phyloP scores from a whole-genome alignment of 1,139 yeast species.

The Tardiomyces depauwii region DNA sequence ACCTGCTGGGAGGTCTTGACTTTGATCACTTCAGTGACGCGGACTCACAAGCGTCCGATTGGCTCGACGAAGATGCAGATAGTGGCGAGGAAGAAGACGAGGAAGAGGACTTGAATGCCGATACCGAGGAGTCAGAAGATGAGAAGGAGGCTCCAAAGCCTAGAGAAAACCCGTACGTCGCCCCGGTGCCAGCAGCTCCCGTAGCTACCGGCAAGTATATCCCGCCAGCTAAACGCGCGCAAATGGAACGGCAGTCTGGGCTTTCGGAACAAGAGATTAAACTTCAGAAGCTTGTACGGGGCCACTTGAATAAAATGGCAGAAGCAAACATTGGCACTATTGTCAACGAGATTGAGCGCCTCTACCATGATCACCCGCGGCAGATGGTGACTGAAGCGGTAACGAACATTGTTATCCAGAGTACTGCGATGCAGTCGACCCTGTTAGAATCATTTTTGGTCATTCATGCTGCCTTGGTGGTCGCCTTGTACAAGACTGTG shows the following conservation, averaged over 20 bases:
- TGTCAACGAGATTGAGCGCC: conserved; percentile 51
- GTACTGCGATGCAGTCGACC: conserved; percentile 52
- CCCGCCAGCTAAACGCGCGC: conserved; percentile 74
- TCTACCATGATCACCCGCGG: conserved; percentile 60
- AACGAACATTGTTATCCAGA: conserved; percentile 50
- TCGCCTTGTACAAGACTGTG: conserved; percentile 60
- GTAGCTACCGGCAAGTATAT: conserved; percentile 39
- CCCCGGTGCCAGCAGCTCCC: conserved; percentile 36
- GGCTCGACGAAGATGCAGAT: neutral
- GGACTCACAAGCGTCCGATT: conserved; percentile 1
- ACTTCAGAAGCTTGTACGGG: conserved; percentile 55
- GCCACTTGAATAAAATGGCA: conserved; percentile 74
- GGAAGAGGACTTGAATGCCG: neutral
- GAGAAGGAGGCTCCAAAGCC: conserved; percentile 19
- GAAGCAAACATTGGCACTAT: conserved; percentile 72
- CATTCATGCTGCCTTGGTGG: conserved; percentile 67
- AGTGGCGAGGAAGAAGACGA: neutral
- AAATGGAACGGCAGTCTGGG: conserved; percentile 28
- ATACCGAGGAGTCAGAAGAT: conserved; percentile 5
- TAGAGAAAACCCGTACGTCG: conserved; percentile 77
- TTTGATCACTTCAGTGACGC: conserved; percentile 16
- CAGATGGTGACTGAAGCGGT: conserved; percentile 64
- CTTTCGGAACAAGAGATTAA: conserved; percentile 38
- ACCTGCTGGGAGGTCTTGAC: conserved; percentile 68
- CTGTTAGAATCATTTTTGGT: conserved; percentile 70